Conservation (phyloP, 148 eudicot genomes). For the Fagopyrum homotropicum region DNA sequence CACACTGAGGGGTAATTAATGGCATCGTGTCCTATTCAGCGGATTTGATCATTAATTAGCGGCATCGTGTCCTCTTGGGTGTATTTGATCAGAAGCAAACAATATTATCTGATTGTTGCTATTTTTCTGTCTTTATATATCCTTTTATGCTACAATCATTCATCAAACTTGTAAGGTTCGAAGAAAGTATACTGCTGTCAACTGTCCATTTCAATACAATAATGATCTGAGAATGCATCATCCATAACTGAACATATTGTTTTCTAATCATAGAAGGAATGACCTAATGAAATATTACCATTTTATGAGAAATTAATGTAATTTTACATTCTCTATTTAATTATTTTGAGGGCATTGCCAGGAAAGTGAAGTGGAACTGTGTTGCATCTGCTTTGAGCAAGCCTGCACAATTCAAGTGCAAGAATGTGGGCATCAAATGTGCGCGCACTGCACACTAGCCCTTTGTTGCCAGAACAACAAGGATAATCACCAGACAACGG, state of each 20-base stretch:
- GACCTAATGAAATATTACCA: too few relatives aligned
- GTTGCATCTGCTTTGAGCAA: constrained; percentile 30
- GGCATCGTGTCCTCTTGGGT: too few relatives aligned
- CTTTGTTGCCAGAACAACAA: constrained; percentile 27
- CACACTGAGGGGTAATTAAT: too few relatives aligned
- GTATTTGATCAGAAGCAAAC: background rate
- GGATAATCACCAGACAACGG: background rate
- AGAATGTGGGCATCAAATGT: constrained; percentile 30
- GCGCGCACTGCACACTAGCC: constrained; percentile 28
- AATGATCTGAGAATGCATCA: too few relatives aligned
- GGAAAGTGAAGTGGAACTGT: constrained; percentile 22
- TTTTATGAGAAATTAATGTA: background rate
- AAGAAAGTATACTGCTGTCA: too few relatives aligned
- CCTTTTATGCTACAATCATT: background rate
- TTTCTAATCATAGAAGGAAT: too few relatives aligned
- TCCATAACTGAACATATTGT: too few relatives aligned
- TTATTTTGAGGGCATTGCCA: constrained; percentile 3
- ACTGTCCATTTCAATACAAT: too few relatives aligned
- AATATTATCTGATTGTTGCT: background rate
- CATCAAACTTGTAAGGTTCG: too few relatives aligned
- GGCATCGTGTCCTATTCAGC: too few relatives aligned
- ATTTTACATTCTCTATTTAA: background rate
- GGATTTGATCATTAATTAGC: too few relatives aligned
- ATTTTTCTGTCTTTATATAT: too few relatives aligned
- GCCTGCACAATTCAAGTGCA: constrained; percentile 25